These are phyloP conservation scores for Nymphaea colorata DNA, from an alignment of 164 flowering plant species.

Conservation along the genomic window DNA sequence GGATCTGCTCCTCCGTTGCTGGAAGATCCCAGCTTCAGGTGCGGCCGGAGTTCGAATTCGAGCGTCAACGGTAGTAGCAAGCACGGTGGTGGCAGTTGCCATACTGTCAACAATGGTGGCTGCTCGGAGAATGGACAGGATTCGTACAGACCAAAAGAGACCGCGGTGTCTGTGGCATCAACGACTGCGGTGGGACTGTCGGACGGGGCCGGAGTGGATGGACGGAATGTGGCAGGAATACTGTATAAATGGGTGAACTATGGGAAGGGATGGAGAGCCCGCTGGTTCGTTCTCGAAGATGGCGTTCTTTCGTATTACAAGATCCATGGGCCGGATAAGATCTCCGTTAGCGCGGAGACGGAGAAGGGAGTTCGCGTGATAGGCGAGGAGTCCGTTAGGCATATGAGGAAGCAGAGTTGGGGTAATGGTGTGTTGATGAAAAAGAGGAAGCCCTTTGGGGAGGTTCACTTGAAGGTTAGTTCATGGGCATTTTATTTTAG, in stretches of 20 bases:
- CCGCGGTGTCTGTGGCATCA: conserved; percentile 3
- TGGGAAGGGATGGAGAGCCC: conserved; percentile 78
- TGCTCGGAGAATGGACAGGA: neutral
- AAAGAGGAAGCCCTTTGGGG: conserved; percentile 84
- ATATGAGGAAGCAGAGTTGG: conserved; percentile 33
- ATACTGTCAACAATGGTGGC: neutral
- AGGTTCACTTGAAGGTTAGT: conserved; percentile 86
- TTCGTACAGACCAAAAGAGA: neutral
- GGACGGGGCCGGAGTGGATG: conserved; percentile 25
- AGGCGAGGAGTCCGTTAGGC: conserved; percentile 63
- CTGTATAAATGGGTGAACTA: conserved; percentile 94
- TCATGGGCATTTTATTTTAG: neutral
- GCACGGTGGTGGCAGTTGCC: neutral
- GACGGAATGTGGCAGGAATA: conserved; percentile 50
- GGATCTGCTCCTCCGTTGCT: conserved; percentile 25
- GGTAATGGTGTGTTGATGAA: conserved; percentile 15
- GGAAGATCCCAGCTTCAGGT: conserved; percentile 19
- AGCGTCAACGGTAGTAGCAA: neutral
- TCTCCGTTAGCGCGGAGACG: conserved; percentile 32
- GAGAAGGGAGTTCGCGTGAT: conserved; percentile 58
- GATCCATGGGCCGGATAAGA: conserved; percentile 87
- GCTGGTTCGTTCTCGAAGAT: conserved; percentile 79
- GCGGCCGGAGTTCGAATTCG: neutral
- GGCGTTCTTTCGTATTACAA: conserved; percentile 94
- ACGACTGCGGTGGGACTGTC: conserved; percentile 15